Percentiles rank a stretch among this genome's conserved stretches.
These are phyloP conservation scores for Populus tomentosa DNA, from an alignment of 441 rosid species.

Conservation along the genomic window DNA sequence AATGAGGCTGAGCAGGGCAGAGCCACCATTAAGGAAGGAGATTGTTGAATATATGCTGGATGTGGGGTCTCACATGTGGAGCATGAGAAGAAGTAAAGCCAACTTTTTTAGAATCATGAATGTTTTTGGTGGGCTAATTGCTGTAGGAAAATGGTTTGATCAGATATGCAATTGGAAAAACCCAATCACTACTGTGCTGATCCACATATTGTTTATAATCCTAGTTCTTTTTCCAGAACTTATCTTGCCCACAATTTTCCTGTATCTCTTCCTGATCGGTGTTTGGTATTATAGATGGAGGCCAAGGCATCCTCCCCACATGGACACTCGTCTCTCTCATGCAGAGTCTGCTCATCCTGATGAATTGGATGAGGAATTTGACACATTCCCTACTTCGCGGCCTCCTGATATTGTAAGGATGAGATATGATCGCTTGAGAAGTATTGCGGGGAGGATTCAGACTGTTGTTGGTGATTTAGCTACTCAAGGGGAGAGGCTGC, in stretches of 20 bases:
- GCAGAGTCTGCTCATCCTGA: too few species aligned
- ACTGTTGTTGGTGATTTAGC: conserved; percentile 56
- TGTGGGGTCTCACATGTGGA: conserved; percentile 99
- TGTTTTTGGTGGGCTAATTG: conserved; percentile 71
- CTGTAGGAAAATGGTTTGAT: conserved; percentile 92
- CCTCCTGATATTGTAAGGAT: conserved; percentile 71
- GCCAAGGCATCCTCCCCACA: neutral
- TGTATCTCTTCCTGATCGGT: conserved; percentile 91
- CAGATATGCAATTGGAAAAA: conserved; percentile 94
- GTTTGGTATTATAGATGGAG: conserved; percentile 96
- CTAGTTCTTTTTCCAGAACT: conserved; percentile 92
- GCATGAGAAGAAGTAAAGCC: conserved; percentile 98
- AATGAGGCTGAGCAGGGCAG: conserved; percentile 79
- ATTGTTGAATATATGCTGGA: conserved; percentile 96
- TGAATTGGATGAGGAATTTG: too few species aligned
- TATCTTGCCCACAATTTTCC: conserved; percentile 83
- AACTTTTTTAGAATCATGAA: conserved; percentile 90
- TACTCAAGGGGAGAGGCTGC: conserved; percentile 93
- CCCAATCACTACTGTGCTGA: conserved; percentile 82
- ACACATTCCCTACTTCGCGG: conserved; percentile 74
- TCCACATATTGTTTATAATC: conserved; percentile 84
- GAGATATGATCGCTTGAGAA: conserved; percentile 91
- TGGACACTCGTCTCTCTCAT: too few species aligned
- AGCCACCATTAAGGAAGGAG: conserved; percentile 93
- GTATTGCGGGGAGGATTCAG: conserved; percentile 66